These are phyloP conservation scores for Trapa bicornis DNA, from an alignment of 345 rosid species.

Conservation along the genomic window DNA sequence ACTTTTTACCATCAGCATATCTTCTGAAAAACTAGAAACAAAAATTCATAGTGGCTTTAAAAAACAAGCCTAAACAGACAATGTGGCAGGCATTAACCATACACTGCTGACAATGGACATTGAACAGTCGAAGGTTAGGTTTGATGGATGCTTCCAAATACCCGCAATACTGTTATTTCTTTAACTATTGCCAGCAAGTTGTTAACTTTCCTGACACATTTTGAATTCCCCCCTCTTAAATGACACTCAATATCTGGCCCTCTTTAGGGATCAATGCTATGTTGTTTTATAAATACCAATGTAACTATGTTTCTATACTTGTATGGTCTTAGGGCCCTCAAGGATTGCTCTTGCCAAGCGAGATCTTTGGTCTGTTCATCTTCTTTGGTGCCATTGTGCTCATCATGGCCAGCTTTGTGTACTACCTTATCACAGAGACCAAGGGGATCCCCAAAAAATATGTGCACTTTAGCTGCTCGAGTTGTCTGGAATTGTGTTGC, in stretches of 20 bases:
- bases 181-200: too few relatives aligned
- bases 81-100: too few relatives aligned
- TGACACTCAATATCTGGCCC: slow-evolving; percentile 61
- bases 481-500: too few relatives aligned
- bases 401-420: slow-evolving; percentile 37
- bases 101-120: too few relatives aligned
- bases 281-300: slow-evolving; percentile 2
- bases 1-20: too few relatives aligned
- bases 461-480: too few relatives aligned
- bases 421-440: slow-evolving; percentile 50
- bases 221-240: slow-evolving; percentile 35
- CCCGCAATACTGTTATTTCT: not conserved
- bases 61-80: too few relatives aligned
- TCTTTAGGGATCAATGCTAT: slow-evolving; percentile 15
- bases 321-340: slow-evolving; percentile 97
- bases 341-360: slow-evolving; percentile 30
- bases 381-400: slow-evolving; percentile 50
- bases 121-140: too few relatives aligned
- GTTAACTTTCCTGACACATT: not conserved
- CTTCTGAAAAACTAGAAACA: too few relatives aligned
- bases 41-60: too few relatives aligned
- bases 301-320: slow-evolving; percentile 63
- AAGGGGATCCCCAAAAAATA: slow-evolving; percentile 31
- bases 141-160: not conserved
- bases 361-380: slow-evolving; percentile 30